A percentile compares a stretch with the other conserved stretches of the same genome.
phyloP scores from a whole-genome alignment of 192 early-diverging fungal species.

The Podila minutissima region DNA sequence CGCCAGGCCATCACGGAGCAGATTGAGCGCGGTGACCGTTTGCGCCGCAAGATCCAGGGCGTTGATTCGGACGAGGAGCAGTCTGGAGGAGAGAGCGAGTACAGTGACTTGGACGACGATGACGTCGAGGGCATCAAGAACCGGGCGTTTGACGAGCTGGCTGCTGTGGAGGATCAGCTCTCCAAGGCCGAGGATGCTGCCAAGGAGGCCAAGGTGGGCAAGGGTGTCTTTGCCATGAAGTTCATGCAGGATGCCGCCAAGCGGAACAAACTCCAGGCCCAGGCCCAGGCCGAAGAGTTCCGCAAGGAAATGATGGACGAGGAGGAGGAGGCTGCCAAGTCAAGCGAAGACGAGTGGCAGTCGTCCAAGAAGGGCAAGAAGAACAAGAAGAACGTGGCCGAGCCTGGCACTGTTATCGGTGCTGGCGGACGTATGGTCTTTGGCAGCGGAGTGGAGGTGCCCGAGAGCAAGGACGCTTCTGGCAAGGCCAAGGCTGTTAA shows the following conservation, averaged over 20 bases:
- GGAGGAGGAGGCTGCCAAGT: slow-evolving; percentile 45
- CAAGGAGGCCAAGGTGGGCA: slow-evolving; percentile 61
- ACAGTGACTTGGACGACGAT: slow-evolving; percentile 60
- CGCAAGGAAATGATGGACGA: slow-evolving; percentile 59
- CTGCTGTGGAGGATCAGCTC: slow-evolving; percentile 59
- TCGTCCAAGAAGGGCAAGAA: slow-evolving; percentile 29
- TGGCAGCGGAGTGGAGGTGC: slow-evolving; percentile 44
- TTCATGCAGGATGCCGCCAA: slow-evolving; percentile 93
- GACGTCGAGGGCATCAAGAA: slow-evolving; percentile 52
- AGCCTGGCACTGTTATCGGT: slow-evolving; percentile 39
- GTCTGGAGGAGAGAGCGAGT: slow-evolving; percentile 52
- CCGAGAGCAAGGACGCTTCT: background rate
- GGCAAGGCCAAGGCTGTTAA: slow-evolving; percentile 38
- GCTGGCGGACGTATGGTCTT: slow-evolving; percentile 72
- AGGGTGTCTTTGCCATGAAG: slow-evolving; percentile 95
- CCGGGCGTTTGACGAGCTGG: slow-evolving; percentile 61
- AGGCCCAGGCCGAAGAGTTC: slow-evolving; percentile 55
- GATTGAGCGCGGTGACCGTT: slow-evolving; percentile 77
- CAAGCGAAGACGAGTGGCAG: slow-evolving; percentile 41
- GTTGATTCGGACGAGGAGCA: slow-evolving; percentile 67
- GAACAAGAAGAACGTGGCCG: slow-evolving; percentile 34
- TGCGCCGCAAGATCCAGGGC: slow-evolving; percentile 86
- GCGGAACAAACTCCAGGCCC: slow-evolving; percentile 59
- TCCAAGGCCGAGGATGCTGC: slow-evolving; percentile 47
- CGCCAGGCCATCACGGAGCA: slow-evolving; percentile 89